Base-by-base conservation (phyloP, 108 stramenopile species). In the Skeletonema tropicum region DNA sequence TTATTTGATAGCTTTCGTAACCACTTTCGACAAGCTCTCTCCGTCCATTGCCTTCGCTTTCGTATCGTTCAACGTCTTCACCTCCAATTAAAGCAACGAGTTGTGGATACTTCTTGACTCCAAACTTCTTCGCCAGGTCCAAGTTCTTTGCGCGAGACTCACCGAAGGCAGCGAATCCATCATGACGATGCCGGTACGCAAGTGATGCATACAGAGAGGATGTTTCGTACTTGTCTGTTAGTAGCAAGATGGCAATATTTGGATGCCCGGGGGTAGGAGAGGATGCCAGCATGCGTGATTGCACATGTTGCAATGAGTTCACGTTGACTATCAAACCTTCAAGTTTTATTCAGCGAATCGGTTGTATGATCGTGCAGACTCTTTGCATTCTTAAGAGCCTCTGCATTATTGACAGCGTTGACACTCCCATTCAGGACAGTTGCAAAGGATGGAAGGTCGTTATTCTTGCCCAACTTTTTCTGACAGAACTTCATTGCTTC, bases 181-280 rank as follows among this genome's bases (percentile, higher is more conserved):
- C 67, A 8, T 69, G 61, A 19, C 93, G 83, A 67, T 86, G 86
- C 29, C 86, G 85, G 73, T 92, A 94, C 4, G 90, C 85, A 55
- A 94, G 45, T n/a, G 79, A 75, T 68, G 71, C 87, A 64, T 88
- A 90, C 30, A 90, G 68, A 39, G 89, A 66, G 10, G 88, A 87
- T 9, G 93, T 94, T 77, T 94, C 89, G 65, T 90, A 94, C 52
- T 94, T 94, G 79, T 92, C 90, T 0, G 89, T 86, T 41, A 94
- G 64, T 9, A 94, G 68, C 6, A 94, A 58, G 25, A 92, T 75
- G 0, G 92, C 57, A 5, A 79, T 83, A 35, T 32, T 14, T 14
- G 80, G 63, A 36, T 83, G 35, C 12, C 55, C 76, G 6, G 65
- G 39, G 12, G 68, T 61, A 23, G 65, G 32, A n/a, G 68, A 66